A percentile compares a stretch with the other conserved stretches of the same genome.
phyloP scores from a whole-genome alignment of 1,284 basidiomycete genomes.

The Pseudozyma thailandica region DNA sequence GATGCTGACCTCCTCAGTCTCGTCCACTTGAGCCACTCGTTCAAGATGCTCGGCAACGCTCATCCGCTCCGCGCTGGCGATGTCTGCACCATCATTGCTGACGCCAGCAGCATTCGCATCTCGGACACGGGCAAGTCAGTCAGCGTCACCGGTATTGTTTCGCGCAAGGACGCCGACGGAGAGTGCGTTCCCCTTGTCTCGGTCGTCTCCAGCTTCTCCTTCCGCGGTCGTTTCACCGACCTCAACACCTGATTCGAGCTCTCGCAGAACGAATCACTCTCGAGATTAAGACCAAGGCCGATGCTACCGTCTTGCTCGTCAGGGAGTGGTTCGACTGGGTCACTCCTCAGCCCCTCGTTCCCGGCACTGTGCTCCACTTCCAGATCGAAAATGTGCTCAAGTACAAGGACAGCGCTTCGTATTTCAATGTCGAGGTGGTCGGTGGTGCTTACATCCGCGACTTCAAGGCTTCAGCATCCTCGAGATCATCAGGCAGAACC shows the following conservation, averaged over 20 bases:
- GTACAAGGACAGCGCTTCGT: slow-evolving; percentile 90
- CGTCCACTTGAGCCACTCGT: slow-evolving; percentile 95
- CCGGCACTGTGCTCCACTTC: slow-evolving; percentile 88
- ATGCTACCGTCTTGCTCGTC: slow-evolving; percentile 87
- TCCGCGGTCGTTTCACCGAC: slow-evolving; percentile 92
- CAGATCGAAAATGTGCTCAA: slow-evolving; percentile 83
- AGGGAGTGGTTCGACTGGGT: slow-evolving; percentile 99
- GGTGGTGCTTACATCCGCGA: slow-evolving; percentile 71
- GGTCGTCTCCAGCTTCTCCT: slow-evolving; percentile 93
- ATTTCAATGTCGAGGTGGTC: slow-evolving; percentile 81
- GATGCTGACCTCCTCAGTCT: slow-evolving; percentile 79
- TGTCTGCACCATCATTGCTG: slow-evolving; percentile 87
- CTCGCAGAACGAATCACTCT: slow-evolving; percentile 84
- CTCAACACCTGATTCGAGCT: slow-evolving; percentile 93
- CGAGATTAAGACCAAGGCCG: slow-evolving; percentile 79
- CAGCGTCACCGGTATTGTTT: slow-evolving; percentile 54
- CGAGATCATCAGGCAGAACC: slow-evolving; percentile 75
- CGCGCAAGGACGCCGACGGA: slow-evolving; percentile 57
- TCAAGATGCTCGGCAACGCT: slow-evolving; percentile 84
- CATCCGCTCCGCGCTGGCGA: slow-evolving; percentile 84
- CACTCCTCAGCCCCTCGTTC: slow-evolving; percentile 76
- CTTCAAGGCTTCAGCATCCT: slow-evolving; percentile 85
- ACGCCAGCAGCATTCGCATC: slow-evolving; percentile 89
- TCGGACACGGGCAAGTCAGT: slow-evolving; percentile 83
- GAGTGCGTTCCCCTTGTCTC: slow-evolving; percentile 94